Evolutionary conservation across 2,329 filamentous ascomycete genomes (phyloP).

Genomic region (Fusarium sp.): DNA sequence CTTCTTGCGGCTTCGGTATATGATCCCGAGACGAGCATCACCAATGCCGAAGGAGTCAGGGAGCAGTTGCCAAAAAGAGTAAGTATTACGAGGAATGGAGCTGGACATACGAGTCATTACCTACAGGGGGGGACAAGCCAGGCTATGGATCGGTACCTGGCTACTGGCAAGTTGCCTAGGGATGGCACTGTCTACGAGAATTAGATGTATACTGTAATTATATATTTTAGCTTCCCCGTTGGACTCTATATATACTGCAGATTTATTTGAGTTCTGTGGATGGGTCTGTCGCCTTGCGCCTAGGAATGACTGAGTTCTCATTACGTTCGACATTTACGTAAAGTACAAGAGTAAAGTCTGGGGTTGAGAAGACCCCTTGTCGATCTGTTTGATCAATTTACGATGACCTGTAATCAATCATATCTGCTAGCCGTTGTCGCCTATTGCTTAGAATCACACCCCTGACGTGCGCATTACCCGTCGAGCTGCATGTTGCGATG

Average conservation of each 20-base stretch:
- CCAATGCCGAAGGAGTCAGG: conserved; percentile 35
- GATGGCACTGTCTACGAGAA: conserved; percentile 38
- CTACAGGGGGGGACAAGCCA: conserved; percentile 35
- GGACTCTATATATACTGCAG: not conserved
- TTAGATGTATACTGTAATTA: not conserved
- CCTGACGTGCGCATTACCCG: not conserved
- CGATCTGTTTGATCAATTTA: not conserved
- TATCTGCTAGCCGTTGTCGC: not conserved
- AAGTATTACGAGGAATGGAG: conserved; percentile 40
- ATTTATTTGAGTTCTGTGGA: not conserved
- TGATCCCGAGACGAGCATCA: conserved; percentile 37
- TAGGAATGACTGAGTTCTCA: not conserved
- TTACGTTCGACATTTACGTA: not conserved
- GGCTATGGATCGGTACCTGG: conserved; percentile 35
- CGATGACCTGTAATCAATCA: not conserved
- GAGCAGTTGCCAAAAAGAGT: conserved; percentile 37
- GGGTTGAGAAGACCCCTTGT: not conserved
- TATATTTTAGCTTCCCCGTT: no score
- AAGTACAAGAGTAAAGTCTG: not conserved
- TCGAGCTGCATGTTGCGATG: not conserved
- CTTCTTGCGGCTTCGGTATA: conserved; percentile 32
- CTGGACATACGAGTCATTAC: conserved; percentile 40
- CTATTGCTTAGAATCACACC: not conserved
- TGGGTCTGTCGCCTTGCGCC: not conserved
- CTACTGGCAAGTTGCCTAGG: conserved; percentile 35